Evolutionary conservation across 1,139 yeast species (phyloP).

Genomic region (Scheffersomyces stambukii): DNA sequence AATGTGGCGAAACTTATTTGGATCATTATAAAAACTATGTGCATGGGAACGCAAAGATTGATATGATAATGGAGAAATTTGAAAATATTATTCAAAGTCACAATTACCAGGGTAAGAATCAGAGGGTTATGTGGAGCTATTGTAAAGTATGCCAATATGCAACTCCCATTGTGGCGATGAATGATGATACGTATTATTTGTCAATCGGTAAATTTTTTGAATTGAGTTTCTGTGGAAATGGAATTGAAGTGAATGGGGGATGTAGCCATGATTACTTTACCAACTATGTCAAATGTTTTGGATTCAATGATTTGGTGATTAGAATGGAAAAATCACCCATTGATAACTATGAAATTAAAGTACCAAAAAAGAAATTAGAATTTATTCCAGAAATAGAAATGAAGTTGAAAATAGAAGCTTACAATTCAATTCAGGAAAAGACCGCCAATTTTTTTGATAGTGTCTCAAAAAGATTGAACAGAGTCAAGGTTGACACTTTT

Average conservation of each 20-base stretch:
- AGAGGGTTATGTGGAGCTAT: constrained; percentile 84
- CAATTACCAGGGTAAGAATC: constrained; percentile 23
- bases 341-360: constrained; percentile 71
- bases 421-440: constrained; percentile 49
- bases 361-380: constrained; percentile 67
- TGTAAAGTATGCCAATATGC: constrained; percentile 76
- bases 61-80: constrained; percentile 62
- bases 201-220: constrained; percentile 94
- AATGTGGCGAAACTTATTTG: constrained; percentile 68
- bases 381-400: constrained; percentile 77
- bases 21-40: constrained; percentile 88
- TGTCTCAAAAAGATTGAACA: constrained; percentile 62
- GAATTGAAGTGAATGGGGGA: constrained; percentile 36
- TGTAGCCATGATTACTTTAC: constrained; percentile 80
- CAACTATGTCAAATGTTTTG: constrained; percentile 80
- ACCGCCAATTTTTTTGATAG: constrained; percentile 66
- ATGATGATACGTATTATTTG: constrained; percentile 82
- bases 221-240: constrained; percentile 81
- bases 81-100: constrained; percentile 54
- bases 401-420: constrained; percentile 62
- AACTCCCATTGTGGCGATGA: constrained; percentile 82
- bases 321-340: constrained; percentile 73
- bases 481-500: constrained; percentile 78
- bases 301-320: constrained; percentile 74
- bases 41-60: constrained; percentile 82